Percentiles rank a stretch among this genome's conserved stretches.
Evolutionary conservation across 139 green algal species (phyloP).

Genomic region (Trebouxia sp.): DNA sequence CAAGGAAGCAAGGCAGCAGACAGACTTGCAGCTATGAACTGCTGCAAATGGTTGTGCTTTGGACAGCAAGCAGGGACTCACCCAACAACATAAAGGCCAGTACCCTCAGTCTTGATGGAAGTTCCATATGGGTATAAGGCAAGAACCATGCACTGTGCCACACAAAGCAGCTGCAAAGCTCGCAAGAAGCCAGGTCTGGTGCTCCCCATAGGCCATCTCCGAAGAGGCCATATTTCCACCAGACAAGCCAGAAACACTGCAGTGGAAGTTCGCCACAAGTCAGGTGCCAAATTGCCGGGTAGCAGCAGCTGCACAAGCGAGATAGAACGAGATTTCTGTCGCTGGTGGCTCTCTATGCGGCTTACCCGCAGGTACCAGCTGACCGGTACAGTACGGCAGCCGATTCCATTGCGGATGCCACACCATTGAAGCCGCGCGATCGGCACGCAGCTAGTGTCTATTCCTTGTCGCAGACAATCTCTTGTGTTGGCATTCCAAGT

Average conservation of each 20-base stretch:
- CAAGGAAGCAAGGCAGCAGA: neutral
- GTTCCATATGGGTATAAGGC: neutral
- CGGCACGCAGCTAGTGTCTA: neutral
- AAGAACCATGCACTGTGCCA: neutral
- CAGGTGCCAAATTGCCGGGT: neutral
- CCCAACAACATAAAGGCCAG: neutral
- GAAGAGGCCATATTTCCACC: neutral
- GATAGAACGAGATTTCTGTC: no score
- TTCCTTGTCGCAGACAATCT: no score
- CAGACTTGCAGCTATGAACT: neutral
- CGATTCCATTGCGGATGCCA: slow-evolving; percentile 1
- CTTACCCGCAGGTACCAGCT: neutral
- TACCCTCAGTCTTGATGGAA: neutral
- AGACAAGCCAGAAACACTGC: slow-evolving; percentile 7
- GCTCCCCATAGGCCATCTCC: neutral
- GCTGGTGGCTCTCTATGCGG: neutral
- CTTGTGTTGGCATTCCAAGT: no score
- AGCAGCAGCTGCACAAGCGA: neutral
- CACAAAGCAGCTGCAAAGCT: neutral
- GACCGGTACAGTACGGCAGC: neutral
- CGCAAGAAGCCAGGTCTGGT: slow-evolving; percentile 14
- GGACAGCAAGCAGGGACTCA: neutral
- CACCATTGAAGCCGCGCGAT: neutral
- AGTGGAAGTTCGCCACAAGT: neutral
- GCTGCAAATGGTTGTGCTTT: neutral